A percentile compares a stretch with the other conserved stretches of the same genome.
These are phyloP conservation scores for Mortierella antarctica DNA, from an alignment of 192 early-diverging fungal genomes.

Conservation along the genomic window DNA sequence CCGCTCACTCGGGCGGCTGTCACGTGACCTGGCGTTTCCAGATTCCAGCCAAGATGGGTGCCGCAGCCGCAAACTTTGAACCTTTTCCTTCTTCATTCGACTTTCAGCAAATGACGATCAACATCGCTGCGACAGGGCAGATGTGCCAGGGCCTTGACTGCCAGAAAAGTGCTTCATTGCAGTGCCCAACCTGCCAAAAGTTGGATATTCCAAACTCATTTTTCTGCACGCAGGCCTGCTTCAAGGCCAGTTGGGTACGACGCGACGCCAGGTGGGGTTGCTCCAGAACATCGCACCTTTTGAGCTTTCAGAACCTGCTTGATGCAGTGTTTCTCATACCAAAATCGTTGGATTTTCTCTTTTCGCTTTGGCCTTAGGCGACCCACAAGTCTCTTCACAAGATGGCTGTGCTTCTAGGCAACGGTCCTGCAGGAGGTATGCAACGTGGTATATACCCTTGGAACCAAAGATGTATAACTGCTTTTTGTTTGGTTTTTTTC, in stretches of 20 bases:
- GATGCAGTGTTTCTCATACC: not conserved
- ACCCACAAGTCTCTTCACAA: slow-evolving; percentile 52
- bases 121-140: slow-evolving; percentile 24
- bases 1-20: no score
- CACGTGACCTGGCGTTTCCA: no score
- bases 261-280: not conserved
- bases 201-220: slow-evolving; percentile 69
- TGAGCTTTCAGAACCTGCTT: not conserved
- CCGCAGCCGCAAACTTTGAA: not conserved
- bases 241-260: slow-evolving; percentile 76
- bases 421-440: slow-evolving; percentile 37
- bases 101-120: not conserved
- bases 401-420: slow-evolving; percentile 35
- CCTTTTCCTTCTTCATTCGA: not conserved
- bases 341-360: not conserved
- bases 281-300: not conserved
- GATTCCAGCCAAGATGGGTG: no score
- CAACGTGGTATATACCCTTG: no score
- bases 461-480: no score
- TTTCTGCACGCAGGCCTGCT: slow-evolving; percentile 87
- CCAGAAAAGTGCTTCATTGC: slow-evolving; percentile 72
- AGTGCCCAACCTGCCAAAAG: slow-evolving; percentile 88
- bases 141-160: slow-evolving; percentile 63
- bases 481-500: not conserved
- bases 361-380: not conserved